A percentile compares a stretch with the other conserved stretches of the same genome.
Evolutionary conservation across 1,284 basidiomycete genomes (phyloP).

Genomic region (Wallemia mellicola): DNA sequence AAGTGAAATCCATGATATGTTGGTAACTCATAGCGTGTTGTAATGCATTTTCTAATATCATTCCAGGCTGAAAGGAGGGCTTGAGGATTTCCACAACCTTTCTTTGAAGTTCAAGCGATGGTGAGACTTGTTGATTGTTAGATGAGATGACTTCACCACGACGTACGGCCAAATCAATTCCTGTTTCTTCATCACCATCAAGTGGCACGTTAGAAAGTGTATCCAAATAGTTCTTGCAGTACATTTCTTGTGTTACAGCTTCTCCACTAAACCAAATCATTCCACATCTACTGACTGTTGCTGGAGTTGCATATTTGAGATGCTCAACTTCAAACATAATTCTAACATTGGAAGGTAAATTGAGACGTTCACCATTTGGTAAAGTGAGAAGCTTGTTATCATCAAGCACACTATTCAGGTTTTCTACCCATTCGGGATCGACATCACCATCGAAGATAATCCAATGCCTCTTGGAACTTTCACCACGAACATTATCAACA

Average conservation of each 20-base stretch:
- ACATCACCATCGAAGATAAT: slow-evolving; percentile 99
- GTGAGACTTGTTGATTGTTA: slow-evolving; percentile 24
- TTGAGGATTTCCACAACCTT: slow-evolving; percentile 46
- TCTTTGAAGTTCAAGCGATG: slow-evolving; percentile 44
- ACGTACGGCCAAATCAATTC: slow-evolving; percentile 18
- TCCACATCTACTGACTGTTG: slow-evolving; percentile 96
- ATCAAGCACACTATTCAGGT: slow-evolving; percentile 92
- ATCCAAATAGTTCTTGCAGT: slow-evolving; percentile 63
- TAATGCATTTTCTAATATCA: slow-evolving; percentile 50
- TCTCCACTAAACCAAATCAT: slow-evolving; percentile 99
- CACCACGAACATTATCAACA: slow-evolving; percentile 91
- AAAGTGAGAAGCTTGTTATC: slow-evolving; percentile 95
- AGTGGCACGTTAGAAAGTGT: slow-evolving; percentile 46
- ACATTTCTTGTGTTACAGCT: slow-evolving; percentile 66
- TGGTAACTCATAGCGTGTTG: slow-evolving; percentile 49
- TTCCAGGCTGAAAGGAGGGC: slow-evolving; percentile 50
- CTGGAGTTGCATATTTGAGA: slow-evolving; percentile 81
- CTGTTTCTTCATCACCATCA: slow-evolving; percentile 54
- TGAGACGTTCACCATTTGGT: slow-evolving; percentile 93
- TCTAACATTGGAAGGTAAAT: slow-evolving; percentile 80
- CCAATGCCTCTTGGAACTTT: slow-evolving; percentile 91
- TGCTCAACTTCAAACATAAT: slow-evolving; percentile 99
- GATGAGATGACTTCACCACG: slow-evolving; percentile 24
- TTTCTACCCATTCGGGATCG: slow-evolving; percentile 99
- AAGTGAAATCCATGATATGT: slow-evolving; percentile 97